These are phyloP conservation scores for Mucor piriformis DNA, from an alignment of 371 early-diverging fungal genomes.

Conservation along the genomic window DNA sequence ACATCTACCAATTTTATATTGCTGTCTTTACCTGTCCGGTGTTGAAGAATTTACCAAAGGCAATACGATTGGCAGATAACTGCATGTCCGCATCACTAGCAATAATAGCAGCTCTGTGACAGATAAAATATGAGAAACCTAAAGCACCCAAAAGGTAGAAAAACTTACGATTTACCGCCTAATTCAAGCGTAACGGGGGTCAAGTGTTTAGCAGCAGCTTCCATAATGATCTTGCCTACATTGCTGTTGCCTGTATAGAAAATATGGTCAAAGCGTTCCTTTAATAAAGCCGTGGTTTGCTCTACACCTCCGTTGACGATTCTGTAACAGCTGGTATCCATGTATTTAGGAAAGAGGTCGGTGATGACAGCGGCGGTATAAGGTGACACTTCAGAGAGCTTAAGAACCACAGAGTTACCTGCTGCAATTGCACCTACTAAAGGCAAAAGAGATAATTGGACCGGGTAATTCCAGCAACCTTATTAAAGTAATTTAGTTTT, in stretches of 20 bases:
- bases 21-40: slow-evolving; percentile 66
- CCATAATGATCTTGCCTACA: slow-evolving; percentile 81
- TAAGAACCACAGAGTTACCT: slow-evolving; percentile 81
- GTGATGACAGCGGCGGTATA: slow-evolving; percentile 71
- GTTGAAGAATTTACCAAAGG: slow-evolving; percentile 85
- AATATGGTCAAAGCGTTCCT: slow-evolving; percentile 78
- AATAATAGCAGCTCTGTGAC: slow-evolving; percentile 59
- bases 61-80: slow-evolving; percentile 74
- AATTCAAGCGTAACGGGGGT: slow-evolving; percentile 83
- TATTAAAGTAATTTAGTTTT: background rate
- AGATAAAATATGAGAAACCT: no score
- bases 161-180: slow-evolving; percentile 78
- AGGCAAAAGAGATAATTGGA: slow-evolving; percentile 31
- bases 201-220: slow-evolving; percentile 75
- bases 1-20: no score
- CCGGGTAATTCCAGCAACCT: slow-evolving; percentile 56
- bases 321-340: slow-evolving; percentile 69
- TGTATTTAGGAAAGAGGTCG: slow-evolving; percentile 68
- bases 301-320: slow-evolving; percentile 82
- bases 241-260: slow-evolving; percentile 85
- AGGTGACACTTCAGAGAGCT: slow-evolving; percentile 81
- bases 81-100: slow-evolving; percentile 66
- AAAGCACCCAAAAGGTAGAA: background rate
- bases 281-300: slow-evolving; percentile 78
- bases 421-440: slow-evolving; percentile 86